Conservation (phyloP, 148 eudicot species). For the Chenopodium formosanum region DNA sequence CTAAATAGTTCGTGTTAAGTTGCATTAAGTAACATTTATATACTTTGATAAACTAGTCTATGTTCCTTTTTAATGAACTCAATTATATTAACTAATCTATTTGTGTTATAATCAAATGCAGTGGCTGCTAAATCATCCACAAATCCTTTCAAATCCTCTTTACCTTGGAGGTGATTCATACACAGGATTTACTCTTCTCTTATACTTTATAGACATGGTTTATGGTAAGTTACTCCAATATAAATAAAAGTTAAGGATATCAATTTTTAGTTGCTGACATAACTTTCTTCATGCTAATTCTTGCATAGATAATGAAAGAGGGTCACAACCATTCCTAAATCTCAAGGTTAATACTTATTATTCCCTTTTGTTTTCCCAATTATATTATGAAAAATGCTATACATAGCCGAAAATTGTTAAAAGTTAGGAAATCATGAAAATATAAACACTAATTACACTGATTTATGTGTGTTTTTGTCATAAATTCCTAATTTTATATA, state of each 20-base stretch:
- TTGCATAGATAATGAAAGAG: constrained; percentile 46
- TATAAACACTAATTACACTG: no score
- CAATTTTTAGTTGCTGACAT: not conserved
- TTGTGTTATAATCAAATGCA: constrained; percentile 5
- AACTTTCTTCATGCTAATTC: not conserved
- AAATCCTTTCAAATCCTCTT: constrained; percentile 45
- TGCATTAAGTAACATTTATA: no score
- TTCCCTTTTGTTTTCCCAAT: not conserved
- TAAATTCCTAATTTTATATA: no score
- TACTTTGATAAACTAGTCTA: no score
- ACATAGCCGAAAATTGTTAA: no score
- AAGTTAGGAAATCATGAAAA: no score
- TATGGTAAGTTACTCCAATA: constrained; percentile 21
- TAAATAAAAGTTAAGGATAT: no score
- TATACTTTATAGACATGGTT: constrained; percentile 31
- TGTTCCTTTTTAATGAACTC: no score
- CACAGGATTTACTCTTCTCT: constrained; percentile 53
- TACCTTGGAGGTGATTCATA: constrained; percentile 75
- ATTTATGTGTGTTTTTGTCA: no score
- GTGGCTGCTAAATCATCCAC: constrained; percentile 51
- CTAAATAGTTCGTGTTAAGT: no score
- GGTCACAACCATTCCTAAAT: constrained; percentile 36
- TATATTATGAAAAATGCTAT: not conserved
- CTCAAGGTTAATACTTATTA: constrained; percentile 39
- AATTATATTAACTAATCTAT: no score